Evolutionary conservation across 495 filamentous ascomycete genomes (phyloP).

Genomic region (Thermochaetoides thermophila): DNA sequence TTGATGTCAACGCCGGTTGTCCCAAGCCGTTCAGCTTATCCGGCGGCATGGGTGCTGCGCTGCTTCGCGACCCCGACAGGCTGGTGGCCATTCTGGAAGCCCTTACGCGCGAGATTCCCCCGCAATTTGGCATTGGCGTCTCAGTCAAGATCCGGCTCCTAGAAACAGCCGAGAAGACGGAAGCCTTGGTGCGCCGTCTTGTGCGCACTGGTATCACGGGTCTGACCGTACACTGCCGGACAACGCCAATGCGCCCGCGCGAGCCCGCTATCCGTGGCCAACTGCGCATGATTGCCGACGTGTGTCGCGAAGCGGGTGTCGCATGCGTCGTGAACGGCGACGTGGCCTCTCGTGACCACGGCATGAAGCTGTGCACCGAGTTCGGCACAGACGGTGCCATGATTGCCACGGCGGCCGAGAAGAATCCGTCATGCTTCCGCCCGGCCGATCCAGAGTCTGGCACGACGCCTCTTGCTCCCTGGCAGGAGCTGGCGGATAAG

Average conservation of each 20-base stretch:
- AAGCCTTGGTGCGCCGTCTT: conserved; percentile 56
- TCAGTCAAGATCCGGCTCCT: conserved; percentile 91
- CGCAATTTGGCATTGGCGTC: conserved; percentile 69
- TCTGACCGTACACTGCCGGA: conserved; percentile 88
- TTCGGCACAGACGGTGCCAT: conserved; percentile 85
- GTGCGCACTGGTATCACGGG: conserved; percentile 78
- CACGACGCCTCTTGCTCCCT: conserved; percentile 50
- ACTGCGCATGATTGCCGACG: conserved; percentile 57
- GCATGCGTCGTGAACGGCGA: conserved; percentile 93
- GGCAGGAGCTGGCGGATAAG: conserved; percentile 58
- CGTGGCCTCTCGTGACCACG: conserved; percentile 55
- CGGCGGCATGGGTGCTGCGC: conserved; percentile 88
- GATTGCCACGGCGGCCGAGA: conserved; percentile 86
- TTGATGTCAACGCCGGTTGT: conserved; percentile 94
- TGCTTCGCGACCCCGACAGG: conserved; percentile 68
- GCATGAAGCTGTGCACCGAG: conserved; percentile 49
- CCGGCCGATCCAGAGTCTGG: too few relatives aligned
- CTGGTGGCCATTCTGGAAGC: conserved; percentile 68
- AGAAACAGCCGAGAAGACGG: conserved; percentile 56
- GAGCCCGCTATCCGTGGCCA: conserved; percentile 79
- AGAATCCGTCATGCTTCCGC: conserved; percentile 75
- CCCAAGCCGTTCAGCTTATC: conserved; percentile 88
- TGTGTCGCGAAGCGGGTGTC: conserved; percentile 71
- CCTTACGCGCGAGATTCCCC: conserved; percentile 62
- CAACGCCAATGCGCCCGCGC: conserved; percentile 83